phyloP scores from a whole-genome alignment of 1,139 yeast species.

The Blastobotrys indianensis region DNA sequence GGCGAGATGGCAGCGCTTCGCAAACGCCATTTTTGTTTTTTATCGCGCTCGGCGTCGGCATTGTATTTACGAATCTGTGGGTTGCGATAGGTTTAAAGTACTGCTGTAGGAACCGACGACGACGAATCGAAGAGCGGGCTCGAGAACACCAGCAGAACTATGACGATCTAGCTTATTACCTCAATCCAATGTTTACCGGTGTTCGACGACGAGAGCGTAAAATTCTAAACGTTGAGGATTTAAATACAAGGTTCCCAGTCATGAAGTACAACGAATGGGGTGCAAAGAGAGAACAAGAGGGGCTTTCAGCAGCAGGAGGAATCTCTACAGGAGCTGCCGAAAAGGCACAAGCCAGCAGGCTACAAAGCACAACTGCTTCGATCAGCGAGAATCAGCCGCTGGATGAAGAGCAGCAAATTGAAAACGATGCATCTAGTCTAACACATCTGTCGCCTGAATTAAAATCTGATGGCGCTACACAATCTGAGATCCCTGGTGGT shows the following conservation, averaged over 20 bases:
- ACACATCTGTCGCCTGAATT: too few species aligned
- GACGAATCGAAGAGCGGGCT: constrained; percentile 2
- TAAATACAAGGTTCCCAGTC: constrained; percentile 60
- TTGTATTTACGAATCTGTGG: constrained; percentile 36
- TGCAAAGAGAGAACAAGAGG: constrained; percentile 20
- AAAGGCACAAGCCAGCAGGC: neutral
- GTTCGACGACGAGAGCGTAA: constrained; percentile 20
- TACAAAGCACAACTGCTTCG: too few species aligned
- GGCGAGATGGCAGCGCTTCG: too few species aligned
- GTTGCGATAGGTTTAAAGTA: constrained; percentile 34
- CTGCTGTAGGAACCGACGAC: constrained; percentile 29
- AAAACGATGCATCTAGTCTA: too few species aligned
- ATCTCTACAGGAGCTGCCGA: constrained; percentile 18
- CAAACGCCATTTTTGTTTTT: constrained; percentile 33
- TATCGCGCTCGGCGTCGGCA: constrained; percentile 37
- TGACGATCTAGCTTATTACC: constrained; percentile 19
- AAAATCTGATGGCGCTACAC: too few species aligned
- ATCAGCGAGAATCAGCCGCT: too few species aligned
- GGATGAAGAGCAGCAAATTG: too few species aligned
- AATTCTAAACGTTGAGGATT: constrained; percentile 50
- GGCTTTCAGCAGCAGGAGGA: constrained; percentile 24
- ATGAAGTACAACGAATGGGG: constrained; percentile 45
- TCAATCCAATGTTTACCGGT: constrained; percentile 20
- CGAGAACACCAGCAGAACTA: neutral
- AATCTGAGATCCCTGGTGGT: too few species aligned